phyloP scores from a whole-genome alignment of 2,329 filamentous ascomycete genomes.

The Alternaria brassicae region DNA sequence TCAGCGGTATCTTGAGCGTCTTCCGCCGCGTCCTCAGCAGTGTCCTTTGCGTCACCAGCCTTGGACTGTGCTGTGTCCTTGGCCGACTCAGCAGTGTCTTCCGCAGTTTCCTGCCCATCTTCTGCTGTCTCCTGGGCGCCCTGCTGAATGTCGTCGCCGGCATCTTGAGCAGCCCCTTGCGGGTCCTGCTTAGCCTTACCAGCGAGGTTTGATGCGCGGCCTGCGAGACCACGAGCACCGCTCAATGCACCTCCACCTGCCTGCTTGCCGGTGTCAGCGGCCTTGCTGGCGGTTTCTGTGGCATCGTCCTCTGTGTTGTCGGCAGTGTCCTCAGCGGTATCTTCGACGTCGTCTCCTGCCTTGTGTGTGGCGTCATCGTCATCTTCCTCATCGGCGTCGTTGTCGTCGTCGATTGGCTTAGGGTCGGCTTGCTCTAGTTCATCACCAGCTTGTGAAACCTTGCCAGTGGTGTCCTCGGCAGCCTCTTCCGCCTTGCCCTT shows the following conservation, averaged over 20 bases:
- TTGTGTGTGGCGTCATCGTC: constrained; percentile 54
- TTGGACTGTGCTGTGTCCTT: constrained; percentile 37
- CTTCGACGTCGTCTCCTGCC: constrained; percentile 56
- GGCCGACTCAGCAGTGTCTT: constrained; percentile 43
- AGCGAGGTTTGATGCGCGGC: constrained; percentile 56
- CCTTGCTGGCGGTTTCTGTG: constrained; percentile 44
- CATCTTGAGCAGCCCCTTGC: constrained; percentile 48
- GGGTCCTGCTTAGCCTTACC: constrained; percentile 53
- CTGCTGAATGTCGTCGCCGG: constrained; percentile 46
- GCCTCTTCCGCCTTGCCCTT: constrained; percentile 48
- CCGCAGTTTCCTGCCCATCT: constrained; percentile 42
- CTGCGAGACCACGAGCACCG: constrained; percentile 56
- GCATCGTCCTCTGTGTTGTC: constrained; percentile 53
- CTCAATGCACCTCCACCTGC: constrained; percentile 51
- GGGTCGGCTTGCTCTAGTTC: constrained; percentile 56
- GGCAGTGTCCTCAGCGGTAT: constrained; percentile 42
- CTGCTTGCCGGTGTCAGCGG: constrained; percentile 46
- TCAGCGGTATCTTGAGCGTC: constrained; percentile 46
- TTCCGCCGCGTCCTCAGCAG: constrained; percentile 51
- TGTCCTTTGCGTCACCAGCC: constrained; percentile 35
- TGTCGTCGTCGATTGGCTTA: constrained; percentile 55
- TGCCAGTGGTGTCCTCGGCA: constrained; percentile 52
- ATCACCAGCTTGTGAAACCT: constrained; percentile 56
- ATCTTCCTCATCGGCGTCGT: constrained; percentile 43
- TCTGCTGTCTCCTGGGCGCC: constrained; percentile 42